phyloP scores from a whole-genome alignment of 495 filamentous ascomycete species.

The Talaromyces liani region DNA sequence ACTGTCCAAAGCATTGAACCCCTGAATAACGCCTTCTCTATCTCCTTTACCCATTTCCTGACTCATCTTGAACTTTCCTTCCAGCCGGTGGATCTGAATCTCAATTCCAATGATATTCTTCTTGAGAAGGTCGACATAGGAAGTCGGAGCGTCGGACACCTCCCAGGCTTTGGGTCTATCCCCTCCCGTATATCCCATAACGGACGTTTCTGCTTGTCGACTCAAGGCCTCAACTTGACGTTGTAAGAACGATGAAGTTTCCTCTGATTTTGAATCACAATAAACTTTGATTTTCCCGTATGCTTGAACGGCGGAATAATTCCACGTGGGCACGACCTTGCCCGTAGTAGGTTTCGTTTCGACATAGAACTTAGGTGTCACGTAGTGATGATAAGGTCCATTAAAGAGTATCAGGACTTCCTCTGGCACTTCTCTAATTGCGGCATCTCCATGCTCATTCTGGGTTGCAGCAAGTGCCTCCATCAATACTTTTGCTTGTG shows the following conservation, averaged over 20 bases:
- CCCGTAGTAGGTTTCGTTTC: constrained; percentile 47
- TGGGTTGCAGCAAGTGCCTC: constrained; percentile 18
- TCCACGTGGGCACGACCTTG: constrained; percentile 58
- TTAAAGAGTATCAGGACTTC: constrained; percentile 44
- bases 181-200: constrained; percentile 38
- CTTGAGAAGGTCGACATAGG: constrained; percentile 36
- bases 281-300: constrained; percentile 45
- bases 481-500: constrained; percentile 41
- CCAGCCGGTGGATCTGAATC: constrained; percentile 34
- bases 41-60: constrained; percentile 40
- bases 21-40: constrained; percentile 38
- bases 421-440: constrained; percentile 17
- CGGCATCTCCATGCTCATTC: constrained; percentile 13
- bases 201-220: constrained; percentile 31
- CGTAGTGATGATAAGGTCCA: constrained; percentile 30
- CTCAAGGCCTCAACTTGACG: constrained; percentile 42
- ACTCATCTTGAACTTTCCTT: constrained; percentile 49
- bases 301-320: constrained; percentile 50
- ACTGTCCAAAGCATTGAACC: constrained; percentile 34
- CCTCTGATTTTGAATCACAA: constrained; percentile 26
- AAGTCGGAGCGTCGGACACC: constrained; percentile 38
- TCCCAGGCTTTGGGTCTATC: constrained; percentile 31
- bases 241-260: constrained; percentile 32
- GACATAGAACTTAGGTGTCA: constrained; percentile 43
- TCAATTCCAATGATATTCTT: constrained; percentile 45